Base-by-base conservation (phyloP, 2,329 filamentous ascomycete genomes). In the Penicillium janthinellum region DNA sequence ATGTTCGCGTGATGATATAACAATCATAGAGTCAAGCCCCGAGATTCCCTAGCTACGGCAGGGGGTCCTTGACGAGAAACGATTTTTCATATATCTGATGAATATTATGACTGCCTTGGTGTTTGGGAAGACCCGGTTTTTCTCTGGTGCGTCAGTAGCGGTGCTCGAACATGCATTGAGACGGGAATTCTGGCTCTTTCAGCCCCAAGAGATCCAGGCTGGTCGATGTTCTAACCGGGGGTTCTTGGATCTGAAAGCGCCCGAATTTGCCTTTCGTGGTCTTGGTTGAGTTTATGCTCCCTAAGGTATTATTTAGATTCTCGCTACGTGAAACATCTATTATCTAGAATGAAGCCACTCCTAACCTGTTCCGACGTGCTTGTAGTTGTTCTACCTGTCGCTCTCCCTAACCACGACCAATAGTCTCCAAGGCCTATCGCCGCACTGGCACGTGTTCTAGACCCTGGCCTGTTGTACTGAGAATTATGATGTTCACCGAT, bases 21-120 rank as follows among this genome's bases (percentile, higher is more conserved):
- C 84, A 89, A 87, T 84, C 82, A 93, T 93, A 96, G 93, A 97
- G 92, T 97, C 92, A 97, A 97, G 92, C 92, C 91, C 93, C 90
- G 91, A 96, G 86, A 85, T 71, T 62, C 72, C 72, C 74, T 53
- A 62, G 73, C 73, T 71, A 74, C 71, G 71, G 71, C 74, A 77
- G 69, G 69, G 74, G 65, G 71, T 75, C 71, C 65, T 77, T 82
- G 80, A 81, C 75, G 80, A 81, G 71, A 73, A 75, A 79, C 71
- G 77, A 79, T 81, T 80, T 70, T 76, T 70, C 67, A 68, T 47
- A 69, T 79, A 78, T 81, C 79, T 82, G 80, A 82, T 76, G 78
- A 77, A 79, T 76, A 71, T 65, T 25, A 51, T 42, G 52, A 42
- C 50, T 49, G 56, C 41, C 39, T 53, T 59, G 14, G 41, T 22